Evolutionary conservation across 768 basidiomycete species (phyloP).

Genomic region (Polyporus arcularius): DNA sequence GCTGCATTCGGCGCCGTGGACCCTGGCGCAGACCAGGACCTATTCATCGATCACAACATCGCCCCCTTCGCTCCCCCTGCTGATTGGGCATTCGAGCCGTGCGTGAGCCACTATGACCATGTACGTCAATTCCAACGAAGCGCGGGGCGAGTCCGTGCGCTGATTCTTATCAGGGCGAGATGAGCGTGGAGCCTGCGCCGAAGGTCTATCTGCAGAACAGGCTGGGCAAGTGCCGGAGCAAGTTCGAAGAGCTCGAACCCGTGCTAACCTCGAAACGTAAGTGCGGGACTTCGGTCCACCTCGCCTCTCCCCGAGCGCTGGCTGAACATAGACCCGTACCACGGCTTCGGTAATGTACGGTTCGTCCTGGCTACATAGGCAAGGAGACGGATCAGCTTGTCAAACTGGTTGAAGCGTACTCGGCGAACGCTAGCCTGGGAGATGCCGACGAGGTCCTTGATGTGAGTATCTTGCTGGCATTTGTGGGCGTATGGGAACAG

Average conservation of each 20-base stretch:
- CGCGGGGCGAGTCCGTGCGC: background rate
- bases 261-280: constrained; percentile 63
- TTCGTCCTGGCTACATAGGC: constrained; percentile 35
- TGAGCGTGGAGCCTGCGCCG: constrained; percentile 67
- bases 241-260: constrained; percentile 63
- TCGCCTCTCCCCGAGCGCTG: background rate
- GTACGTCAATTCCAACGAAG: constrained; percentile 38
- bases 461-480: constrained; percentile 14
- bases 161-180: constrained; percentile 44
- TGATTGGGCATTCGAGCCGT: constrained; percentile 79
- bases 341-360: too few relatives aligned
- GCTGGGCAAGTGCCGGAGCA: constrained; percentile 56
- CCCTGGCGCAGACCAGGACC: constrained; percentile 59
- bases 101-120: constrained; percentile 72
- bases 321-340: background rate
- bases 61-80: constrained; percentile 62
- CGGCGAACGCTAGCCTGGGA: constrained; percentile 51
- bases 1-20: constrained; percentile 53
- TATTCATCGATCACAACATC: constrained; percentile 74
- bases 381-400: constrained; percentile 54
- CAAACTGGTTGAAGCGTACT: constrained; percentile 48
- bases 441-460: constrained; percentile 44
- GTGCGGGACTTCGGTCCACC: constrained; percentile 26
- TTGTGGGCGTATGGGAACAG: constrained; percentile 25
- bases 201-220: constrained; percentile 85